phyloP scores from a whole-genome alignment of 306 rosid species.

The Cyamopsis tetragonoloba region DNA sequence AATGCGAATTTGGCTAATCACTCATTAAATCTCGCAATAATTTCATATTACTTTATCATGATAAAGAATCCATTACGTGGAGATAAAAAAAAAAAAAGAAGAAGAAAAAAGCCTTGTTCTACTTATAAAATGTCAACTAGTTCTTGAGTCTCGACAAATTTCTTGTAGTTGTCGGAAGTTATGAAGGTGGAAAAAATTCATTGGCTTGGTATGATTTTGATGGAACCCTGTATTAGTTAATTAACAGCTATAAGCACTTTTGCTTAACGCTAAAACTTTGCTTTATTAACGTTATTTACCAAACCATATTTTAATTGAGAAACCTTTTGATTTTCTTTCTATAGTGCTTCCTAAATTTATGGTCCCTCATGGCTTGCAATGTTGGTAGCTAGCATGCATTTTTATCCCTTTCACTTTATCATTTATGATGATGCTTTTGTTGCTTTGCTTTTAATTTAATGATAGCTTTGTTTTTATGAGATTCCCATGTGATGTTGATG shows the following conservation, averaged over 20 bases:
- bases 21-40: background rate
- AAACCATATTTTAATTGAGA: slow-evolving; percentile 10
- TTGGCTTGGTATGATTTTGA: slow-evolving; percentile 17
- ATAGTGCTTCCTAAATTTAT: background rate
- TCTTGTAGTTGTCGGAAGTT: slow-evolving; percentile 3
- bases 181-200: slow-evolving; percentile 13
- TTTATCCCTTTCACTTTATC: slow-evolving; percentile 22
- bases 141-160: slow-evolving; percentile 7
- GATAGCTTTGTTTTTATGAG: slow-evolving; percentile 3
- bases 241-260: slow-evolving; percentile 17
- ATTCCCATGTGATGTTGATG: slow-evolving; percentile 33
- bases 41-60: slow-evolving; percentile 9
- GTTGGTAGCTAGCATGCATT: background rate
- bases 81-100: no score
- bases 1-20: slow-evolving; percentile 14
- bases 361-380: slow-evolving; percentile 22
- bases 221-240: background rate
- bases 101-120: background rate
- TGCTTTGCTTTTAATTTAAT: slow-evolving; percentile 25
- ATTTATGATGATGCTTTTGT: slow-evolving; percentile 28
- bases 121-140: slow-evolving; percentile 8
- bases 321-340: background rate
- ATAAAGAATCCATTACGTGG: background rate
- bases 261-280: background rate
- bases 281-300: slow-evolving; percentile 15